Evolutionary conservation across 2,329 filamentous ascomycete species (phyloP).

Genomic region (Tolypocladium amazonense): DNA sequence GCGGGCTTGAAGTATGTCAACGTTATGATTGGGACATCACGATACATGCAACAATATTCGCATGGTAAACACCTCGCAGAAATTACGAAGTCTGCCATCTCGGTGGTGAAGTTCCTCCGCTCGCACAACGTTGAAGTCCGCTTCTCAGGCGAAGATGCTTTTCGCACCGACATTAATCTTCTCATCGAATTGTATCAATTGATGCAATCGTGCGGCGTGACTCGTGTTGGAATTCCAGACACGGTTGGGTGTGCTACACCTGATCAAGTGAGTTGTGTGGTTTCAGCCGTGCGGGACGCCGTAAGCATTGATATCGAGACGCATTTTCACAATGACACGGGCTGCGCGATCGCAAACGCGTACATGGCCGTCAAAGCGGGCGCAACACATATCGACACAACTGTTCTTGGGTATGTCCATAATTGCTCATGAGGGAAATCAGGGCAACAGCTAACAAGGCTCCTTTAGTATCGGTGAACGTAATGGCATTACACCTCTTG

Average conservation of each 20-base stretch:
- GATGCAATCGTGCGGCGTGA: not conserved
- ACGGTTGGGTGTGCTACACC: not conserved
- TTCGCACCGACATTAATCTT: not conserved
- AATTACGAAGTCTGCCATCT: not conserved
- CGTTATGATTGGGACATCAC: not conserved
- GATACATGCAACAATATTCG: not conserved
- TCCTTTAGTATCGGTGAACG: not conserved
- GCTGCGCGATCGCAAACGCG: not conserved
- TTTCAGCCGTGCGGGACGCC: not conserved
- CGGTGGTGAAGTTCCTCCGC: not conserved
- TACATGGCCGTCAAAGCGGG: not conserved
- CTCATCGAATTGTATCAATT: not conserved
- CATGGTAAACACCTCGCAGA: not conserved
- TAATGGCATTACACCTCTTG: not conserved
- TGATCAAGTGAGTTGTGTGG: not conserved
- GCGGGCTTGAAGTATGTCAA: not conserved
- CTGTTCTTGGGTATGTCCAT: not conserved
- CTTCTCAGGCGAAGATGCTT: not conserved
- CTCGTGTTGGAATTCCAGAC: not conserved
- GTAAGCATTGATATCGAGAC: not conserved
- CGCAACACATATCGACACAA: not conserved
- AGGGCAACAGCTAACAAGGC: not conserved
- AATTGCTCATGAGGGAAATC: not conserved
- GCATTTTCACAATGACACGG: not conserved
- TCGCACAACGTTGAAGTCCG: not conserved